A percentile compares a stretch with the other conserved stretches of the same genome.
Evolutionary conservation across 352 stramenopile genomes (phyloP).

Genomic region (Phytophthora idaei): DNA sequence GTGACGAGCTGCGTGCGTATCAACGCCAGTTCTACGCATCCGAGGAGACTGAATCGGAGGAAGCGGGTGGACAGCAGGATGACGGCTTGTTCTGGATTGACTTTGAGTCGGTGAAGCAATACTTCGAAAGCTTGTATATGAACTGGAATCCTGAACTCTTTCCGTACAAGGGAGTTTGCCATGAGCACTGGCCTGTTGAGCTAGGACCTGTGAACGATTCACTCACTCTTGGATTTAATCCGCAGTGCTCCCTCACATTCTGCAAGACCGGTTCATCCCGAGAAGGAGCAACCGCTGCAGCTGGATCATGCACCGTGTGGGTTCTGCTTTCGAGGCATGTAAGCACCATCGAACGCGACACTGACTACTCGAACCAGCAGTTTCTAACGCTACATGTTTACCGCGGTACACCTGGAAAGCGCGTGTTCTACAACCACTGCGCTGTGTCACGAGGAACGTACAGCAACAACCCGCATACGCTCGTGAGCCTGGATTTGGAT

Average conservation of each 20-base stretch:
- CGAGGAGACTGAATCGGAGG: constrained; percentile 19
- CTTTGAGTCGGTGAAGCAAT: constrained; percentile 91
- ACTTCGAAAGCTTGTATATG: constrained; percentile 95
- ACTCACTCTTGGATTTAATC: constrained; percentile 93
- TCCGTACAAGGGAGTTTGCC: constrained; percentile 73
- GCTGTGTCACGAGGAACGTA: constrained; percentile 87
- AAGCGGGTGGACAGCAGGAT: constrained; percentile 52
- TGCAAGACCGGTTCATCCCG: constrained; percentile 16
- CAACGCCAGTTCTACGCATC: constrained; percentile 56
- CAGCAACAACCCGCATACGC: constrained; percentile 93
- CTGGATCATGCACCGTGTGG: constrained; percentile 79
- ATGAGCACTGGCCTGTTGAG: constrained; percentile 86
- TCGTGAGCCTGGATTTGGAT: constrained; percentile 87
- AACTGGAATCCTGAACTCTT: constrained; percentile 97
- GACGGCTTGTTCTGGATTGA: constrained; percentile 98
- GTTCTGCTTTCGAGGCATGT: constrained; percentile 94
- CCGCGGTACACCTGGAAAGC: constrained; percentile 53
- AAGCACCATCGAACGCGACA: constrained; percentile 73
- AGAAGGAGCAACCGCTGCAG: constrained; percentile 15
- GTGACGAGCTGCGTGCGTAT: constrained; percentile 64
- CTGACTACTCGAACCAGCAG: constrained; percentile 57
- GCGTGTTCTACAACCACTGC: constrained; percentile 86
- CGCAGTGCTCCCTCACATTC: constrained; percentile 92
- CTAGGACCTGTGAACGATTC: constrained; percentile 89
- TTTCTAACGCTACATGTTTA: constrained; percentile 94